phyloP scores from a whole-genome alignment of 805 yeast genomes.

The Brettanomyces bruxellensis region DNA sequence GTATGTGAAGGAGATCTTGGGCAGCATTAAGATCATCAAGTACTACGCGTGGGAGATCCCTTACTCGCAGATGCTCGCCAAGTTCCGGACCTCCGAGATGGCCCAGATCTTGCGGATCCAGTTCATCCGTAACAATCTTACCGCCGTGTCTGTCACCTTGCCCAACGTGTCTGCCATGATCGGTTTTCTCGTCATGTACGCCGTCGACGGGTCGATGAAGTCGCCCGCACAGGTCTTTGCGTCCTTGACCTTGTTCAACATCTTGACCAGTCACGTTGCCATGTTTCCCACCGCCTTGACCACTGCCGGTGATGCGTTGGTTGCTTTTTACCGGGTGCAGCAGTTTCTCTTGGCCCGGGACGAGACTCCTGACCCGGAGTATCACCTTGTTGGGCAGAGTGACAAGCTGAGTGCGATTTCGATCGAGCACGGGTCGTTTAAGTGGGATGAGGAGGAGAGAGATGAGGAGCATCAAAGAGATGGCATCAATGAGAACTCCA shows the following conservation, averaged over 20 bases:
- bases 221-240: slow-evolving; percentile 61
- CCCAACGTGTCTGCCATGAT: slow-evolving; percentile 69
- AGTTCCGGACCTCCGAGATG: slow-evolving; percentile 56
- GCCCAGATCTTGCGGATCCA: slow-evolving; percentile 52
- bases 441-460: slow-evolving; percentile 43
- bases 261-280: slow-evolving; percentile 51
- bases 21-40: slow-evolving; percentile 73
- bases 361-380: slow-evolving; percentile 22
- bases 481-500: too few relatives aligned
- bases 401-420: slow-evolving; percentile 31
- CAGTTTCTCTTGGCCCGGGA: slow-evolving; percentile 36
- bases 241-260: slow-evolving; percentile 59
- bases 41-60: slow-evolving; percentile 90
- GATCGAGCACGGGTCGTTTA: slow-evolving; percentile 46
- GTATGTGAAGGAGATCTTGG: slow-evolving; percentile 68
- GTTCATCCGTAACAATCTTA: slow-evolving; percentile 48
- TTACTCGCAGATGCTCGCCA: slow-evolving; percentile 47
- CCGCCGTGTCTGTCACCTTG: slow-evolving; percentile 57
- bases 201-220: slow-evolving; percentile 23
- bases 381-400: slow-evolving; percentile 7
- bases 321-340: slow-evolving; percentile 52
- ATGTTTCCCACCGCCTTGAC: slow-evolving; percentile 66
- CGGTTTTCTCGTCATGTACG: slow-evolving; percentile 35
- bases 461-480: too few relatives aligned
- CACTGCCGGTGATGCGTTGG: slow-evolving; percentile 61